A percentile compares a stretch with the other conserved stretches of the same genome.
phyloP scores from a whole-genome alignment of 2,329 filamentous ascomycete genomes.

The Beauveria sp. region DNA sequence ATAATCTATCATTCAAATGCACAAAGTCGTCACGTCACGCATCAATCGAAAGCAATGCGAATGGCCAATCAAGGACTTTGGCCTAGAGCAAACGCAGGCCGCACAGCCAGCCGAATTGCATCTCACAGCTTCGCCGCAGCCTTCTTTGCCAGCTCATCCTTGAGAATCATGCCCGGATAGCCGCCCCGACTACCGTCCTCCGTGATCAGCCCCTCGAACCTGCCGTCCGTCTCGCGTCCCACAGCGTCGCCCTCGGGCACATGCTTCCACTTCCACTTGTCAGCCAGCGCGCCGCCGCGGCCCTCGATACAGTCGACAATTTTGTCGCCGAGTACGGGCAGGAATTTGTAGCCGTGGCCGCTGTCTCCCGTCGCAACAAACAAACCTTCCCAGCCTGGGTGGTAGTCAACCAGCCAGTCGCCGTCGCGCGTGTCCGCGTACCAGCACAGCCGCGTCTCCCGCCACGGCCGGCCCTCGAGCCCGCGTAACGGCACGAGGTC shows the following conservation, averaged over 20 bases:
- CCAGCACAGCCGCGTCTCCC: conserved; percentile 61
- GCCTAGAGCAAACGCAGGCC: neutral
- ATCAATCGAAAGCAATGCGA: neutral
- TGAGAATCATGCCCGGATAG: conserved; percentile 35
- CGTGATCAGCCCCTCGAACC: conserved; percentile 34
- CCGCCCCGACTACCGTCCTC: conserved; percentile 48
- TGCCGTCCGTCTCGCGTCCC: conserved; percentile 26
- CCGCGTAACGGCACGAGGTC: conserved; percentile 51
- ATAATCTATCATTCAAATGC: neutral
- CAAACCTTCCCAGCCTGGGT: conserved; percentile 51
- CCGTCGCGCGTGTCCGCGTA: conserved; percentile 66
- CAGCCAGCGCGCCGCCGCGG: conserved; percentile 40
- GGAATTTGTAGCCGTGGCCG: conserved; percentile 62
- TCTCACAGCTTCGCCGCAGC: conserved; percentile 13
- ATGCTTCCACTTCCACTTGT: conserved; percentile 58
- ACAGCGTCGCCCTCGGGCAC: conserved; percentile 31
- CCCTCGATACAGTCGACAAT: conserved; percentile 48
- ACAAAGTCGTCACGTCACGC: neutral
- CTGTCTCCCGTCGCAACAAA: conserved; percentile 58
- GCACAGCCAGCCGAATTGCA: neutral
- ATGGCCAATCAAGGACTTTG: neutral
- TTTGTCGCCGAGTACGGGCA: conserved; percentile 57
- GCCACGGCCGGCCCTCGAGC: conserved; percentile 53
- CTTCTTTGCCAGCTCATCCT: conserved; percentile 31
- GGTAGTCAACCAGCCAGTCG: conserved; percentile 64